Base-by-base conservation (phyloP, 163 green algal genomes). In the Smithsoniella earleae region DNA sequence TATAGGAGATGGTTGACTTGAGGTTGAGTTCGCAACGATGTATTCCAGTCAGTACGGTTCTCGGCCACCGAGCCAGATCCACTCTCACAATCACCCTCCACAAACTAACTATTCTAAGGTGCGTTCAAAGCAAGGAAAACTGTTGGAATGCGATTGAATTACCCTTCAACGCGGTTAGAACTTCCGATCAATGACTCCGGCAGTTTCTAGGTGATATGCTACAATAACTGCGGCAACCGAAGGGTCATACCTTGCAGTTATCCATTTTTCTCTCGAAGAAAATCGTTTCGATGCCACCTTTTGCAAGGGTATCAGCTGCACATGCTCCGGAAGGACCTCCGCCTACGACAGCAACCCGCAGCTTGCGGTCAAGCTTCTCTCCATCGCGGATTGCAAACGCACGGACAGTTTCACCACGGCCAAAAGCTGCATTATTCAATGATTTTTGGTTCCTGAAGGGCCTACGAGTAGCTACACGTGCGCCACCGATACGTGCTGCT, bases 181-280 rank as follows among this genome's bases (percentile, higher is more conserved):
- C n/a, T n/a, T n/a, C n/a, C n/a, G n/a, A n/a, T n/a, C n/a, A n/a
- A n/a, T n/a, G n/a, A n/a, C n/a, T 25, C 27, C 52, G 2, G n/a
- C 30, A 58, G 3, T 5, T 22, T 33, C 36, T 65, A 30, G 4
- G 20, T 13, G 64, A 22, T 38, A n/a, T 8, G 5, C 20, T 28
- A 58, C 13, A 46, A 73, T 1, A 63, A 13, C n/a, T n/a, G 44
- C 27, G 20, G 66, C 28, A 16, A 28, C n/a, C n/a, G n/a, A n/a
- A 75, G 3, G 66, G 6, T 44, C 62, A 18, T 62, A 92, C 89
- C 88, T 99, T 99, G 88, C 91, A 96, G 91, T 99, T 99, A 85
- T 99, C 94, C 75, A 98, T 78, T 84, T 98, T 98, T 55, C 92
- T 81, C 90, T 99, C 94, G 79, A 99, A 87, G 55, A 98, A 79